These are phyloP conservation scores for Protomyces inouyei DNA, from an alignment of 1,139 yeast species.

Conservation along the genomic window DNA sequence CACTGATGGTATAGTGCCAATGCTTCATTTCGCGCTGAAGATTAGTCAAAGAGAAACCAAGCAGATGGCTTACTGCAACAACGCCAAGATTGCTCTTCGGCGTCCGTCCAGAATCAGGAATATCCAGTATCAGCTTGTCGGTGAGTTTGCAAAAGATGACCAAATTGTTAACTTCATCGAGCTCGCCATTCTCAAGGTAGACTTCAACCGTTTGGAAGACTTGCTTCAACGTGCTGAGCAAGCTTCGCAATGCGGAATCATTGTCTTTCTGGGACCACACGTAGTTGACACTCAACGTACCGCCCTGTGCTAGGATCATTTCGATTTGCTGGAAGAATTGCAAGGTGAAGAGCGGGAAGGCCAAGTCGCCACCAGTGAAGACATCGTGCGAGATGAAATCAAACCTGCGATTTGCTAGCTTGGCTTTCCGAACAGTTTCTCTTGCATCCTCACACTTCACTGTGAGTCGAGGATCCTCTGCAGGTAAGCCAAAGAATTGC, in stretches of 20 bases:
- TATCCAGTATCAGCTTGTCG: neutral
- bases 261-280: constrained; percentile 6
- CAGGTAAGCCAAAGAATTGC: constrained; percentile 3
- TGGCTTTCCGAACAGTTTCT: neutral
- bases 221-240: constrained; percentile 1
- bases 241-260: neutral
- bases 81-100: neutral
- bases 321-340: constrained; percentile 6
- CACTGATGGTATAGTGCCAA: neutral
- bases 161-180: constrained; percentile 9
- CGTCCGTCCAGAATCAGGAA: constrained; percentile 1
- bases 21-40: constrained; percentile 5
- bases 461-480: neutral
- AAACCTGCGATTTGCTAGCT: neutral
- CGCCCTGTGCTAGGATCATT: neutral
- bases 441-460: neutral
- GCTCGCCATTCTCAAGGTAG: constrained; percentile 12
- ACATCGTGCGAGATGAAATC: constrained; percentile 20
- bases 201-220: constrained; percentile 9
- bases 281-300: constrained; percentile 14
- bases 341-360: constrained; percentile 8
- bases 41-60: neutral
- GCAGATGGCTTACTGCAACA: neutral
- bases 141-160: constrained; percentile 12
- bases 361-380: constrained; percentile 15